Percentiles rank a stretch among this genome's conserved stretches.
These are phyloP conservation scores for Paraconiothyrium brasiliense DNA, from an alignment of 2,329 filamentous ascomycete genomes.

Conservation along the genomic window DNA sequence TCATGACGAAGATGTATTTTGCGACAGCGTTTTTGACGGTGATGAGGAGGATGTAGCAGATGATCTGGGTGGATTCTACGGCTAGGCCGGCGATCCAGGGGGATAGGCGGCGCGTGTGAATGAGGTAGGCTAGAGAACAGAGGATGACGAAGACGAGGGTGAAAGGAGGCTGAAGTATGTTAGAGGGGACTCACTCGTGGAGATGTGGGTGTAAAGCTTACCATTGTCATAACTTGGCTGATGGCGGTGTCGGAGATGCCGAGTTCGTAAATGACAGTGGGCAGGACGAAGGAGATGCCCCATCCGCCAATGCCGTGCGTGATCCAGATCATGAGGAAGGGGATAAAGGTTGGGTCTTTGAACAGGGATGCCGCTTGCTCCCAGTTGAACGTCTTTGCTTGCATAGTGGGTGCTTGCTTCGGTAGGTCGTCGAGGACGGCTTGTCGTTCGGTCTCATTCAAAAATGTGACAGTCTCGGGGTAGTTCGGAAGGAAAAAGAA, in stretches of 20 bases:
- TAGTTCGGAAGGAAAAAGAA: constrained; percentile 35
- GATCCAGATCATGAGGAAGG: constrained; percentile 37
- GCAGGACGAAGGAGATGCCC: constrained; percentile 35
- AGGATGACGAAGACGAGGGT: constrained; percentile 35
- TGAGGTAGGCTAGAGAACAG: constrained; percentile 28
- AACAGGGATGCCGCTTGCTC: constrained; percentile 29
- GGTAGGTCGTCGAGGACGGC: constrained; percentile 30
- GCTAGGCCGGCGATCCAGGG: constrained; percentile 34
- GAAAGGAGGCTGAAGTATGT: constrained; percentile 26
- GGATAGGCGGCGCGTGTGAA: constrained; percentile 31
- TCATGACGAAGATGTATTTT: constrained; percentile 53
- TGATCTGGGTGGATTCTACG: constrained; percentile 45
- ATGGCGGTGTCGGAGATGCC: constrained; percentile 56
- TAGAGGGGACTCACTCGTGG: not conserved
- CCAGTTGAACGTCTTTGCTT: constrained; percentile 33
- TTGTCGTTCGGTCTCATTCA: constrained; percentile 28
- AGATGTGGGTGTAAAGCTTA: constrained; percentile 22
- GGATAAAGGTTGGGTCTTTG: constrained; percentile 30
- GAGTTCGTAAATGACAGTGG: constrained; percentile 46
- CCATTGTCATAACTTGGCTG: constrained; percentile 36
- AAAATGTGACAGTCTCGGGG: constrained; percentile 29
- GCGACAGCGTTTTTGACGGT: constrained; percentile 46
- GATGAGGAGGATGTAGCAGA: constrained; percentile 54
- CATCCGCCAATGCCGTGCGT: constrained; percentile 35
- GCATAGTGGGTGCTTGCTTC: constrained; percentile 33